These are phyloP conservation scores for Penicillium sp. DNA, from an alignment of 2,329 filamentous ascomycete genomes.

Conservation along the genomic window DNA sequence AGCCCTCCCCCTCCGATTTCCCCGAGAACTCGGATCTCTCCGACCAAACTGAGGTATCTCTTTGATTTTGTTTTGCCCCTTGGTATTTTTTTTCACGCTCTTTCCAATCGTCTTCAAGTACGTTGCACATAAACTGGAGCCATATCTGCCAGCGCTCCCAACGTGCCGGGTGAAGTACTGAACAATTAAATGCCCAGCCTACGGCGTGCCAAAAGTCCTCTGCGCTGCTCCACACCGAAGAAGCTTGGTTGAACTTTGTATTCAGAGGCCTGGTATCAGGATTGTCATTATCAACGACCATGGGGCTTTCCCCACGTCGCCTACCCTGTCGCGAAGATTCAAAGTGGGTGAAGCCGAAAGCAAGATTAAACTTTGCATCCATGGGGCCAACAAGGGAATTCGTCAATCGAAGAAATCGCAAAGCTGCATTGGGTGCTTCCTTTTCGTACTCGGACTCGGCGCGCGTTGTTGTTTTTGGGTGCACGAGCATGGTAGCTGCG, in stretches of 20 bases:
- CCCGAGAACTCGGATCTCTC: neutral
- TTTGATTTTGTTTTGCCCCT: slow-evolving; percentile 27
- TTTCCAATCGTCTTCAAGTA: slow-evolving; percentile 48
- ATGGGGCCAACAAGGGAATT: slow-evolving; percentile 65
- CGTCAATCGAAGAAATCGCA: slow-evolving; percentile 69
- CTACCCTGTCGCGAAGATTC: slow-evolving; percentile 34
- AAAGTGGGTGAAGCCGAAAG: slow-evolving; percentile 65
- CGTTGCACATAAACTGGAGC: slow-evolving; percentile 67
- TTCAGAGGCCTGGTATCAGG: slow-evolving; percentile 56
- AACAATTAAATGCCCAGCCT: slow-evolving; percentile 94
- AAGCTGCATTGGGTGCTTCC: slow-evolving; percentile 64
- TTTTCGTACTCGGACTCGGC: slow-evolving; percentile 61
- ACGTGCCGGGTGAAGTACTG: slow-evolving; percentile 66
- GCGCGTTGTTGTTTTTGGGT: slow-evolving; percentile 76
- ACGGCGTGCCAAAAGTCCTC: slow-evolving; percentile 86
- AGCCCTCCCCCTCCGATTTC: slow-evolving; percentile 26
- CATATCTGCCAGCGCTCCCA: slow-evolving; percentile 82
- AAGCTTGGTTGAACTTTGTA: slow-evolving; percentile 60
- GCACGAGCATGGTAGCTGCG: slow-evolving; percentile 76
- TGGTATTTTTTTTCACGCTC: slow-evolving; percentile 29
- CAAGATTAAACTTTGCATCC: slow-evolving; percentile 67
- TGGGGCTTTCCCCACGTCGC: slow-evolving; percentile 22
- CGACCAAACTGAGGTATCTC: neutral
- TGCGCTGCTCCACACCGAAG: slow-evolving; percentile 71
- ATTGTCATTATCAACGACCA: slow-evolving; percentile 25